phyloP scores from a whole-genome alignment of 1,284 basidiomycete species.

The Boletellus deceptivus region DNA sequence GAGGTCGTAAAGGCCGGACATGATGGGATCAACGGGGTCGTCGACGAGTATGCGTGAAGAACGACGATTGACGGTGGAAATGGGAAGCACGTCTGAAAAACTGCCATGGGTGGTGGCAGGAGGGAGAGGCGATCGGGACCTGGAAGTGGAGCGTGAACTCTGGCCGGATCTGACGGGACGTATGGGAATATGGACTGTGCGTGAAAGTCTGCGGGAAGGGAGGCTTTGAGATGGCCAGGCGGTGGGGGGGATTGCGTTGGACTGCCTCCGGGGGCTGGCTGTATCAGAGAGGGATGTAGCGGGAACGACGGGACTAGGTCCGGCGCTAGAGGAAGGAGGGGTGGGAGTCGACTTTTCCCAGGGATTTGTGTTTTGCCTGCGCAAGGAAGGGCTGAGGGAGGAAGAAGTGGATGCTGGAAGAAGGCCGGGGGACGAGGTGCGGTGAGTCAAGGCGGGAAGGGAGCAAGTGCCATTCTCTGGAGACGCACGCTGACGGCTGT shows the following conservation, averaged over 20 bases:
- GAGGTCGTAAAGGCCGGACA: slow-evolving; percentile 88
- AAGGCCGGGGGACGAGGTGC: slow-evolving; percentile 52
- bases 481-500: slow-evolving; percentile 75
- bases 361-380: slow-evolving; percentile 62
- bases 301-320: slow-evolving; percentile 49
- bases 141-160: slow-evolving; percentile 93
- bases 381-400: slow-evolving; percentile 61
- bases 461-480: slow-evolving; percentile 41
- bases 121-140: slow-evolving; percentile 92
- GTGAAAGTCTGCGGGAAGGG: slow-evolving; percentile 71
- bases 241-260: slow-evolving; percentile 45
- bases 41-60: slow-evolving; percentile 73
- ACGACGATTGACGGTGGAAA: slow-evolving; percentile 60
- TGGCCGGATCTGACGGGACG: slow-evolving; percentile 69
- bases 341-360: slow-evolving; percentile 63
- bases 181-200: slow-evolving; percentile 74
- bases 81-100: slow-evolving; percentile 55
- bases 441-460: slow-evolving; percentile 50
- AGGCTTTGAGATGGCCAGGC: slow-evolving; percentile 57
- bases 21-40: slow-evolving; percentile 85
- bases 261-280: slow-evolving; percentile 61
- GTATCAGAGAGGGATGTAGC: slow-evolving; percentile 57
- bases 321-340: slow-evolving; percentile 46
- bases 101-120: slow-evolving; percentile 62
- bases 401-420: slow-evolving; percentile 59